A percentile compares a stretch with the other conserved stretches of the same genome.
These are phyloP conservation scores for Aspergillus phoenicis DNA, from an alignment of 2,329 filamentous ascomycete genomes.

Conservation along the genomic window DNA sequence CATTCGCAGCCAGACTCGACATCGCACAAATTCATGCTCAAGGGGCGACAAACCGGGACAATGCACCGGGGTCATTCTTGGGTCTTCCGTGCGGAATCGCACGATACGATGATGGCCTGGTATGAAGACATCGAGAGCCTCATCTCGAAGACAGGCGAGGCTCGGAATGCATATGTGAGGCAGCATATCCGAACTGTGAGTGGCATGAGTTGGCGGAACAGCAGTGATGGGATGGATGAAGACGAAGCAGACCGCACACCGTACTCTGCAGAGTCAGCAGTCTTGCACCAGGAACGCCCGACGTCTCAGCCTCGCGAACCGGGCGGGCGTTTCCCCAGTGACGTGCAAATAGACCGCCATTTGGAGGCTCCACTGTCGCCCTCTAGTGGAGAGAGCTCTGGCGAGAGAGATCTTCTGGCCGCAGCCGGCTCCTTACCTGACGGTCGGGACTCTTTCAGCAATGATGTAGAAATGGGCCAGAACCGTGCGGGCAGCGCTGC, in stretches of 20 bases:
- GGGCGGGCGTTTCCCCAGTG: slow-evolving; percentile 96
- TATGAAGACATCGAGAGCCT: slow-evolving; percentile 90
- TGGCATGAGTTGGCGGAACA: slow-evolving; percentile 62
- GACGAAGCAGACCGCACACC: slow-evolving; percentile 68
- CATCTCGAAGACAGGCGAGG: slow-evolving; percentile 85
- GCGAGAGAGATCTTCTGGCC: slow-evolving; percentile 63
- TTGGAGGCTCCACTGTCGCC: slow-evolving; percentile 78
- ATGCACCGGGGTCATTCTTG: slow-evolving; percentile 80
- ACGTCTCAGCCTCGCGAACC: slow-evolving; percentile 64
- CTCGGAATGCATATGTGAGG: slow-evolving; percentile 83
- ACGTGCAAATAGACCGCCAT: slow-evolving; percentile 83
- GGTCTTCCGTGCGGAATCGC: slow-evolving; percentile 68
- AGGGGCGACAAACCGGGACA: slow-evolving; percentile 87
- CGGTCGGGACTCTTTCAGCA: slow-evolving; percentile 40
- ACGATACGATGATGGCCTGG: slow-evolving; percentile 97
- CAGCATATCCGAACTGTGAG: slow-evolving; percentile 78
- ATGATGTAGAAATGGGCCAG: slow-evolving; percentile 26
- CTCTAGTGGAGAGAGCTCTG: slow-evolving; percentile 78
- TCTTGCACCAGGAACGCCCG: slow-evolving; percentile 42
- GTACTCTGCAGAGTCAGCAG: slow-evolving; percentile 60
- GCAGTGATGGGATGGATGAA: slow-evolving; percentile 77
- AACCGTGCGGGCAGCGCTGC: slow-evolving; percentile 16
- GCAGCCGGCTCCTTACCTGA: slow-evolving; percentile 60
- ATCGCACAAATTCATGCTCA: slow-evolving; percentile 97
- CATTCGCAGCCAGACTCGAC: slow-evolving; percentile 80